These are phyloP conservation scores for Hericium rajendrae DNA, from an alignment of 768 basidiomycete genomes.

Conservation along the genomic window DNA sequence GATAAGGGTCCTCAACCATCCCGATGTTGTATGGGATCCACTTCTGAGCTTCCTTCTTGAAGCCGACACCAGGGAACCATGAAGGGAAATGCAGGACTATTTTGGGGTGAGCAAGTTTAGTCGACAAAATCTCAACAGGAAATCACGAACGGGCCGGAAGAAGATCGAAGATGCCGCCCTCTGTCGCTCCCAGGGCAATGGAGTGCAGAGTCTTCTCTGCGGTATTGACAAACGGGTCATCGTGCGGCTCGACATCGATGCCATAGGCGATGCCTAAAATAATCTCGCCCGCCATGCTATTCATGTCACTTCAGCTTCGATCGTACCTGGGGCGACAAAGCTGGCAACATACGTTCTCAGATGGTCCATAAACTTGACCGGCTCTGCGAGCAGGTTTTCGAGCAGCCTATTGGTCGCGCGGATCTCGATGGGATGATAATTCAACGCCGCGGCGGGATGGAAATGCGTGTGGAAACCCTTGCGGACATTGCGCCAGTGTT, in stretches of 20 bases:
- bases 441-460: constrained; percentile 18
- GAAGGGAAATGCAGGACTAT: background rate
- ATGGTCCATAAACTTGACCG: background rate
- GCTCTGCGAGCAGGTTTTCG: constrained; percentile 20
- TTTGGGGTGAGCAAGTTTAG: constrained; percentile 11
- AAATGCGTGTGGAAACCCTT: background rate
- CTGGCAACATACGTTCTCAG: constrained; percentile 25
- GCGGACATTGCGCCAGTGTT: background rate
- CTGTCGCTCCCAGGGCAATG: constrained; percentile 26
- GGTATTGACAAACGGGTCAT: constrained; percentile 35
- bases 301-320: background rate
- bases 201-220: constrained; percentile 30
- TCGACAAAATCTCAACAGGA: constrained; percentile 5
- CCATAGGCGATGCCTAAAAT: constrained; percentile 39
- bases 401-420: constrained; percentile 22
- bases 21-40: constrained; percentile 19
- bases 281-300: constrained; percentile 31
- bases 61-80: background rate
- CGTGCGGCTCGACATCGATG: constrained; percentile 25
- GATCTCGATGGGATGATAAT: constrained; percentile 2
- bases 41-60: background rate
- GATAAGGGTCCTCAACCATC: constrained; percentile 17
- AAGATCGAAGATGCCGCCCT: constrained; percentile 37
- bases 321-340: background rate
- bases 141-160: constrained; percentile 21